These are phyloP conservation scores for Hanseniaspora jakobsenii DNA, from an alignment of 805 yeast species.

Conservation along the genomic window DNA sequence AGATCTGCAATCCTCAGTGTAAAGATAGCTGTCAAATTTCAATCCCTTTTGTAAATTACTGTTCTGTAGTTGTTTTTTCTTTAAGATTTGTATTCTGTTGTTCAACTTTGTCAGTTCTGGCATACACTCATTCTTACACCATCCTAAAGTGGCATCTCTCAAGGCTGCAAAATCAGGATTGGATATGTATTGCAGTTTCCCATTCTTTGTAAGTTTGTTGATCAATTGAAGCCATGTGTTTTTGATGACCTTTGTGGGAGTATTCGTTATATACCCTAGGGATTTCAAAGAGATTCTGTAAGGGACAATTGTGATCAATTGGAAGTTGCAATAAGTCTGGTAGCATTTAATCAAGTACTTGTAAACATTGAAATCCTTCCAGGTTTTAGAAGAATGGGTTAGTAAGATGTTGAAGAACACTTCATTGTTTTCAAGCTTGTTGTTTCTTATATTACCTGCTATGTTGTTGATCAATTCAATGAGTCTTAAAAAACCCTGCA, in stretches of 20 bases:
- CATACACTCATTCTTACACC: constrained; percentile 24
- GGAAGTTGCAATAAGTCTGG: constrained; percentile 51
- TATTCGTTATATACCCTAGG: constrained; percentile 47
- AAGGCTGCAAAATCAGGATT: constrained; percentile 78
- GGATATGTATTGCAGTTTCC: constrained; percentile 52
- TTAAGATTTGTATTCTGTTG: constrained; percentile 16
- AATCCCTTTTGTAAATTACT: too few species aligned
- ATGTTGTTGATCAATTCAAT: constrained; percentile 27
- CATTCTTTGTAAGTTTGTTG: constrained; percentile 38
- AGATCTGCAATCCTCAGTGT: constrained; percentile 18
- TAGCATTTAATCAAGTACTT: constrained; percentile 12
- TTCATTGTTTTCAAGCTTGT: constrained; percentile 54
- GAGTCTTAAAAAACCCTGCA: constrained; percentile 46
- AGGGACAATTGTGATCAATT: constrained; percentile 57
- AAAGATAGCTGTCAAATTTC: too few species aligned
- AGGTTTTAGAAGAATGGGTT: constrained; percentile 44
- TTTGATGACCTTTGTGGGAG: constrained; percentile 43
- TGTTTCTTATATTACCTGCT: constrained; percentile 44
- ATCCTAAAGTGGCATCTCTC: constrained; percentile 55
- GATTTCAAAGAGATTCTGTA: constrained; percentile 63
- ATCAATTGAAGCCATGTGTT: constrained; percentile 45
- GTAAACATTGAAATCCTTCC: constrained; percentile 39
- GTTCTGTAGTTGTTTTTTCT: constrained; percentile 13
- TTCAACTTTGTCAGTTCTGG: constrained; percentile 6
- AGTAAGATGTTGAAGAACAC: constrained; percentile 70